Conservation (phyloP, 192 early-diverging fungal species). For the Coemansia sp. region DNA sequence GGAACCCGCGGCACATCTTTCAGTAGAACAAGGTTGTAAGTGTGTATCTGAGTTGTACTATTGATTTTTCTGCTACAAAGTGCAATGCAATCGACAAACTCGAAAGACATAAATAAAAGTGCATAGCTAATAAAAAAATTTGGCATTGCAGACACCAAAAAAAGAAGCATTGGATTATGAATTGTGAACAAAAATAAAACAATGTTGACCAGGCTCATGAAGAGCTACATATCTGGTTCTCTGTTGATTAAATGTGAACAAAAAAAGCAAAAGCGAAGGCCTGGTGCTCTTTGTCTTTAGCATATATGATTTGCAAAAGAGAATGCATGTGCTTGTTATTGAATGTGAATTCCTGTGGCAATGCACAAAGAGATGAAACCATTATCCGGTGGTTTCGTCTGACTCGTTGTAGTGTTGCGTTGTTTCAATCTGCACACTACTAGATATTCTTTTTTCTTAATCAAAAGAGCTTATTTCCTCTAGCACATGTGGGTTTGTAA, state of each 20-base stretch:
- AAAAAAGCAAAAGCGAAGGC: background rate
- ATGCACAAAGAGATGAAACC: background rate
- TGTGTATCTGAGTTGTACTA: background rate
- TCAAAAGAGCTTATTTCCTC: too few relatives aligned
- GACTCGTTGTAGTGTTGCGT: background rate
- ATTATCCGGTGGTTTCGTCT: too few relatives aligned
- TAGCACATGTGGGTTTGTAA: too few relatives aligned
- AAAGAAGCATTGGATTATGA: background rate
- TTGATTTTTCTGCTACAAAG: background rate
- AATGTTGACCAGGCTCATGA: background rate
- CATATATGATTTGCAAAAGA: conserved; percentile 9
- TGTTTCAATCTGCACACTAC: background rate
- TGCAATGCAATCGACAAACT: background rate
- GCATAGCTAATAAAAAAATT: background rate
- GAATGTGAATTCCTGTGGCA: background rate
- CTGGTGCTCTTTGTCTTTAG: conserved; percentile 3
- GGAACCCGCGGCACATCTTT: background rate
- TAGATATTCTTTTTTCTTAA: too few relatives aligned
- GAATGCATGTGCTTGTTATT: background rate
- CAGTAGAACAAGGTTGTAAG: background rate
- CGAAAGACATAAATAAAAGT: background rate
- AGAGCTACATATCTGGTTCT: background rate
- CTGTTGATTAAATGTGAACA: background rate
- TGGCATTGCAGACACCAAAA: background rate
- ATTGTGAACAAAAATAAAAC: background rate